phyloP scores from a whole-genome alignment of 106 monocot genomes.

The Gastrodia elata region DNA sequence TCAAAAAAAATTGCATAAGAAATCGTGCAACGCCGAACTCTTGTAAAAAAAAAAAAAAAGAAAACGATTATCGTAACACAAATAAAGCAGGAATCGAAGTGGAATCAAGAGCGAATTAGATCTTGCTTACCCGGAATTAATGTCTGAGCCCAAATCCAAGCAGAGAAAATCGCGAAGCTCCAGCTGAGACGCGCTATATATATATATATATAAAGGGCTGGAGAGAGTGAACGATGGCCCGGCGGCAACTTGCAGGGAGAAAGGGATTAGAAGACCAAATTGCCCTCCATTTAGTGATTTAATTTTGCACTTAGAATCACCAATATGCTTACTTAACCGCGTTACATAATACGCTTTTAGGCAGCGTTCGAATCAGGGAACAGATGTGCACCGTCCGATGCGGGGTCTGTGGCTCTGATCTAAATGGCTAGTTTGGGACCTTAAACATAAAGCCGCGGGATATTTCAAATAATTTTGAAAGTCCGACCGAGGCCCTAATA shows the following conservation, averaged over 20 bases:
- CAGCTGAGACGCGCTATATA: neutral
- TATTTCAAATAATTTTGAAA: neutral
- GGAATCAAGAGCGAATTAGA: neutral
- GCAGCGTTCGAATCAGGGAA: neutral
- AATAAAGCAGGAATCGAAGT: neutral
- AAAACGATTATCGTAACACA: neutral
- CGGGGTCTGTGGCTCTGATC: neutral
- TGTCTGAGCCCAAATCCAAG: neutral
- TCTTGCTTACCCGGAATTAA: neutral
- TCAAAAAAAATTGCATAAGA: too few species aligned
- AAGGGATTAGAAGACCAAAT: neutral
- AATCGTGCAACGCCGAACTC: too few species aligned
- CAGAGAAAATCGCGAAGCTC: neutral
- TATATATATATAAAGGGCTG: too few species aligned
- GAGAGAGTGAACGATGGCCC: neutral
- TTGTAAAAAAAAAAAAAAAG: too few species aligned
- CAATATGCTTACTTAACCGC: neutral
- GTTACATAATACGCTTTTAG: neutral
- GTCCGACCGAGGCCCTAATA: too few species aligned
- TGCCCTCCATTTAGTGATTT: neutral
- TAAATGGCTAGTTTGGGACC: neutral
- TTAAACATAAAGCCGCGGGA: conserved; percentile 2
- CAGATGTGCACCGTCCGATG: neutral
- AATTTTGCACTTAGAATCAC: too few species aligned
- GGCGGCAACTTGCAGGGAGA: neutral